phyloP scores from a whole-genome alignment of 2,329 filamentous ascomycete genomes.

The Chaetomium strumarium region DNA sequence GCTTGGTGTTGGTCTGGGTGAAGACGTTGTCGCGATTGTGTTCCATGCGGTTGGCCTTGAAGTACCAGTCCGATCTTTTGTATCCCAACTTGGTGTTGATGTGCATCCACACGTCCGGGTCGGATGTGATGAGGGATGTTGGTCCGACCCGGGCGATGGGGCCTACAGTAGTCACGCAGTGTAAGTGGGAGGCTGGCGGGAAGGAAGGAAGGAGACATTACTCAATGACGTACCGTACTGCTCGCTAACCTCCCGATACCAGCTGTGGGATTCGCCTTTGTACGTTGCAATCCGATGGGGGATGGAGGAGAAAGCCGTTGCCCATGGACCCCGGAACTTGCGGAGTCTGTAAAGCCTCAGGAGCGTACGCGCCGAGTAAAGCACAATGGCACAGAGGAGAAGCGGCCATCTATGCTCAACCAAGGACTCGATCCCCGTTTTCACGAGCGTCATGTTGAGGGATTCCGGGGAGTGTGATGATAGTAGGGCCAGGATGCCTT shows the following conservation, averaged over 20 bases:
- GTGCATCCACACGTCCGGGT: slow-evolving; percentile 15
- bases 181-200: not conserved
- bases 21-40: slow-evolving; percentile 45
- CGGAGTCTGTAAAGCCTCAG: not conserved
- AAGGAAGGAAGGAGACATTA: not conserved
- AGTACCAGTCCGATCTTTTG: slow-evolving; percentile 15
- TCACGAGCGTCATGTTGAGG: not conserved
- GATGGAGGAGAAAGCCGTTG: not conserved
- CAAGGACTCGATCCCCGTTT: not conserved
- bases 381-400: not conserved
- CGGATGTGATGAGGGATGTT: slow-evolving; percentile 13
- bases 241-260: slow-evolving; percentile 1
- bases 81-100: slow-evolving; percentile 16
- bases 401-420: not conserved
- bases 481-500: no score
- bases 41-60: slow-evolving; percentile 12
- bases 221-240: not conserved
- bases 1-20: slow-evolving; percentile 42
- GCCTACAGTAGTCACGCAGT: slow-evolving; percentile 3
- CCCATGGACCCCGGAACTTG: slow-evolving; percentile 8
- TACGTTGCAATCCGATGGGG: slow-evolving; percentile 10
- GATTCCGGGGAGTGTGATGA: no score
- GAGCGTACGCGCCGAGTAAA: not conserved
- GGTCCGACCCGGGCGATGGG: slow-evolving; percentile 21
- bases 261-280: slow-evolving; percentile 7